Evolutionary conservation across 2,329 filamentous ascomycete species (phyloP), one percentile per base, ranked within the genome.

Genomic region (Sporothrix brasiliensis): DNA sequence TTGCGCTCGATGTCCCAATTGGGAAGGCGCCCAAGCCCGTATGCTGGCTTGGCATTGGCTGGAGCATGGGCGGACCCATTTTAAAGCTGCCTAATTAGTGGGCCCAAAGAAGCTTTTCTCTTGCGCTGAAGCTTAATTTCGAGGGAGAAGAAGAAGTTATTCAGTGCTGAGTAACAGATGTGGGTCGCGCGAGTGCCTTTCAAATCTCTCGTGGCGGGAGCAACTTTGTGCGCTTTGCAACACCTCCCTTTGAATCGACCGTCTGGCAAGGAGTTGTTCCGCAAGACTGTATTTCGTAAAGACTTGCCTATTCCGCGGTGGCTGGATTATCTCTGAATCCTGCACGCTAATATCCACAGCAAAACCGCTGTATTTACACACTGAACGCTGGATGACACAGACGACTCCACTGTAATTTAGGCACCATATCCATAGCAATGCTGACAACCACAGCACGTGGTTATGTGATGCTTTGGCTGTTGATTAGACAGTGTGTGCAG

Each of bases 1-100:
- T 61, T 68, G 67, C 67, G 67, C 67, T 44, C 24, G 21, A 11
- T 11, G 41, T 63, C 60, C 58, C 39, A 30, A 63, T 49, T 47
- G 14, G 60, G 60, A 24, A 61, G 56, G 41, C 34, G n/a, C 24
- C 34, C 21, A 44, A n/a, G 56, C 13, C 19, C n/a, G 2, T 9
- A 6, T 44, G 41, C 56, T 44, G 34, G 4, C 56, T 19, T 30
- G 41, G 60, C 60, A 47, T 47, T 47, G 60, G 60, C 60, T 63
- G 39, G 6, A 24, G 14, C 5, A 6, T 21, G 41, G 13, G 14
- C 19, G 11, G 58, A 0, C 41, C 58, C 58, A 63, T 34, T 24
- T 11, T 63, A 19, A 27, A 21, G 21, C 4, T 24, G 10, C 16
- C 56, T 21, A 44, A 24, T 61, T 44, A 44, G 14, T 61, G 56